These are phyloP conservation scores for Phytophthora hibernalis DNA, from an alignment of 352 stramenopile genomes.

Conservation along the genomic window DNA sequence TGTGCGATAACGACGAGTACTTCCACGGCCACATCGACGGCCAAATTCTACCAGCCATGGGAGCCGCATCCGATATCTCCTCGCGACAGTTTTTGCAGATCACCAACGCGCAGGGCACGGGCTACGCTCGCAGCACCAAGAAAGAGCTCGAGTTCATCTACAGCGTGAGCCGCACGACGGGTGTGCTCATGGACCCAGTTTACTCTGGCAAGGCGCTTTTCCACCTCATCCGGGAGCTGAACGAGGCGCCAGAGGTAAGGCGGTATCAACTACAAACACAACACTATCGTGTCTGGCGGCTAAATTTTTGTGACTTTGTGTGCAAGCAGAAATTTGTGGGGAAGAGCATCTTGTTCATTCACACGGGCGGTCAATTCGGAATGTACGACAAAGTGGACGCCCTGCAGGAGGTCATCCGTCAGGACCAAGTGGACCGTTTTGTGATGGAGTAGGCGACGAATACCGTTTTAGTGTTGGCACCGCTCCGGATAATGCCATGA, in stretches of 20 bases:
- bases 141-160: conserved; percentile 83
- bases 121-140: conserved; percentile 82
- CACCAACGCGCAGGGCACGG: conserved; percentile 81
- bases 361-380: conserved; percentile 92
- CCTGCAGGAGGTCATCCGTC: conserved; percentile 60
- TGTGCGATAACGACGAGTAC: conserved; percentile 88
- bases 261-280: background rate
- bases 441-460: conserved; percentile 49
- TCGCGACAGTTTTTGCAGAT: conserved; percentile 80
- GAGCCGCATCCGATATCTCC: conserved; percentile 49
- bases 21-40: conserved; percentile 86
- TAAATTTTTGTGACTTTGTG: background rate
- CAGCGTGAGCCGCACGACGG: conserved; percentile 71
- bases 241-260: conserved; percentile 63
- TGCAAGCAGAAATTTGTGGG: conserved; percentile 75
- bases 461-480: background rate
- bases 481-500: background rate
- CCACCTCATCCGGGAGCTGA: conserved; percentile 82
- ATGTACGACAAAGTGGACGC: conserved; percentile 92
- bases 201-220: conserved; percentile 90
- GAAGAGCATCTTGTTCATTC: conserved; percentile 90
- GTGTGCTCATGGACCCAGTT: conserved; percentile 87
- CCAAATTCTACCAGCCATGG: conserved; percentile 78
- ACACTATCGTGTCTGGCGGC: background rate
- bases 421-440: conserved; percentile 65